Conservation (phyloP, 306 rosid genomes). For the Fagus crenata region DNA sequence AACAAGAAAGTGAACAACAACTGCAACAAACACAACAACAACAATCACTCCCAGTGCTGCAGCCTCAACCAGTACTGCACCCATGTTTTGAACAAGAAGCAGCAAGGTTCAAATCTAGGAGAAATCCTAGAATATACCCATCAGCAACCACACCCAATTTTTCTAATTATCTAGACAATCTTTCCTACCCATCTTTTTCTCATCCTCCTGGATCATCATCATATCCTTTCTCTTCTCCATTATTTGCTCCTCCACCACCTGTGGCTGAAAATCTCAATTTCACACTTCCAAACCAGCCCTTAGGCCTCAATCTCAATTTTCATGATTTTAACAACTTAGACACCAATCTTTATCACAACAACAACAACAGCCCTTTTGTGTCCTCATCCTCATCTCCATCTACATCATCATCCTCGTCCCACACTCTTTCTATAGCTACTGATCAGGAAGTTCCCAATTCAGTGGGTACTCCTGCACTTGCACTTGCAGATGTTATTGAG, state of each 20-base stretch:
- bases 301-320: constrained; percentile 84
- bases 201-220: constrained; percentile 31
- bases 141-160: constrained; percentile 40
- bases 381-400: constrained; percentile 37
- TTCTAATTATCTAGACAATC: constrained; percentile 37
- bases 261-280: constrained; percentile 51
- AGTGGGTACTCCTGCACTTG: constrained; percentile 36
- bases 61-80: constrained; percentile 17
- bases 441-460: constrained; percentile 47
- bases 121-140: constrained; percentile 54
- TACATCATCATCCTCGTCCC: constrained; percentile 49
- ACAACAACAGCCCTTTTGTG: constrained; percentile 28
- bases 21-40: constrained; percentile 36
- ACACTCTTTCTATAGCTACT: constrained; percentile 33
- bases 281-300: constrained; percentile 65
- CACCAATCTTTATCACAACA: constrained; percentile 40
- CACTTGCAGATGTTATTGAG: constrained; percentile 27
- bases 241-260: constrained; percentile 39
- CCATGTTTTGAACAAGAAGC: constrained; percentile 48
- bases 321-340: constrained; percentile 63
- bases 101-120: constrained; percentile 51
- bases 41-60: constrained; percentile 32
- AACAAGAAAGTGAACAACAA: constrained; percentile 62
- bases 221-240: constrained; percentile 44
- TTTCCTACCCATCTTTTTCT: constrained; percentile 35